phyloP scores from a whole-genome alignment of 2,329 filamentous ascomycete genomes.

The Coleophoma eucalyptorum region DNA sequence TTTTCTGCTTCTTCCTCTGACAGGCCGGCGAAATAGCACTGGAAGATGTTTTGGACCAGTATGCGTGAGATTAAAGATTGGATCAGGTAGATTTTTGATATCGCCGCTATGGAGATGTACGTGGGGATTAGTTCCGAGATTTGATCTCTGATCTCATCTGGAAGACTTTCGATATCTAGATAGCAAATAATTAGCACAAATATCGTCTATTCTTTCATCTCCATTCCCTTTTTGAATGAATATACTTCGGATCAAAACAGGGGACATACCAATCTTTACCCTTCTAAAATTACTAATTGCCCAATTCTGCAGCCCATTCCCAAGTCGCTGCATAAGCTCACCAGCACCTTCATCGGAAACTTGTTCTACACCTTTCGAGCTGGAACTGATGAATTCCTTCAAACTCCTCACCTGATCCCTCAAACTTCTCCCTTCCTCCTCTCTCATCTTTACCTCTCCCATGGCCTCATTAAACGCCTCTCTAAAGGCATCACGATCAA shows the following conservation, averaged over 20 bases:
- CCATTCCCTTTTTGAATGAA: no score
- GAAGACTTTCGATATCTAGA: conserved; percentile 40
- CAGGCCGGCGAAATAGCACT: conserved; percentile 60
- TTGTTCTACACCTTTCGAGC: conserved; percentile 57
- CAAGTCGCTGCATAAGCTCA: conserved; percentile 56
- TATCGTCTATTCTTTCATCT: neutral
- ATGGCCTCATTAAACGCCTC: conserved; percentile 44
- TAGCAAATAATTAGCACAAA: neutral
- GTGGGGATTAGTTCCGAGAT: conserved; percentile 50
- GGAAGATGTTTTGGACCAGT: conserved; percentile 58
- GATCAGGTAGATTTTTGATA: conserved; percentile 57
- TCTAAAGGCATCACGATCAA: conserved; percentile 34
- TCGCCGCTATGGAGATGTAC: conserved; percentile 49
- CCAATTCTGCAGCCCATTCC: conserved; percentile 72
- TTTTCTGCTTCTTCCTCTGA: conserved; percentile 47
- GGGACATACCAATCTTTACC: conserved; percentile 43
- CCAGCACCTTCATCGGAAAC: conserved; percentile 63
- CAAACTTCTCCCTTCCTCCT: conserved; percentile 52
- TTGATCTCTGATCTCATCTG: conserved; percentile 37
- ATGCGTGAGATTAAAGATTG: conserved; percentile 59
- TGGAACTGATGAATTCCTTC: conserved; percentile 69
- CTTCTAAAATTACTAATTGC: conserved; percentile 66
- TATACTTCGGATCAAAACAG: no score
- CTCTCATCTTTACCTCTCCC: conserved; percentile 42
- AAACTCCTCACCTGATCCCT: conserved; percentile 60